A percentile compares a stretch with the other conserved stretches of the same genome.
Conservation (phyloP, 2,329 filamentous ascomycete species). For the Penicillium sp. region DNA sequence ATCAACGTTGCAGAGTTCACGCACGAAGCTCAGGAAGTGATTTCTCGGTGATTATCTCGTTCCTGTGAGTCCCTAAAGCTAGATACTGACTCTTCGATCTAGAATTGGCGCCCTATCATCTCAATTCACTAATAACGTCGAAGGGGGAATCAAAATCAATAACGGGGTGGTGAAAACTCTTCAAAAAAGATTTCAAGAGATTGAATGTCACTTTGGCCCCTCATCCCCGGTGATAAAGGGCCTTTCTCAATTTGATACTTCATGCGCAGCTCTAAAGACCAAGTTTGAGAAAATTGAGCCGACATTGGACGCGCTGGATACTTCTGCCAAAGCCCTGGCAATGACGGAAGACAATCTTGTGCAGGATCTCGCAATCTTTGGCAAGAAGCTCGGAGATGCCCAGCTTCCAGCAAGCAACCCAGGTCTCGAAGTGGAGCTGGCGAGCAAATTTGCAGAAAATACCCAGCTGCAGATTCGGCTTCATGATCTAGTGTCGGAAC, state of each 20-base stretch:
- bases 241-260: constrained; percentile 20
- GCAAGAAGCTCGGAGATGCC: constrained; percentile 18
- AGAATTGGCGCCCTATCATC: constrained; percentile 25
- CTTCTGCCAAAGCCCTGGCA: constrained; percentile 23
- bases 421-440: constrained; percentile 25
- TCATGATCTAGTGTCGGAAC: constrained; percentile 20
- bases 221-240: constrained; percentile 21
- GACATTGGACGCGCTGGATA: constrained; percentile 17
- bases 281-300: constrained; percentile 20
- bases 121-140: constrained; percentile 16
- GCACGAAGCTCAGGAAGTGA: constrained; percentile 14
- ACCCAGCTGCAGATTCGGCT: constrained; percentile 27
- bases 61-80: background rate
- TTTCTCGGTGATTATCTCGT: constrained; percentile 24
- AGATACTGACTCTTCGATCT: background rate
- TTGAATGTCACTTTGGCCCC: constrained; percentile 18
- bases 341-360: constrained; percentile 27
- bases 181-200: constrained; percentile 22
- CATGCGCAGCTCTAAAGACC: constrained; percentile 18
- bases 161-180: constrained; percentile 11
- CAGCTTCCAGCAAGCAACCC: constrained; percentile 20
- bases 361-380: constrained; percentile 28
- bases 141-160: constrained; percentile 17
- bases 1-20: constrained; percentile 20
- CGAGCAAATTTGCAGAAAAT: constrained; percentile 21